Percentiles rank a stretch among this genome's conserved stretches.
These are phyloP conservation scores for Raffaelea ambrosiae DNA, from an alignment of 2,329 filamentous ascomycete species.

Conservation along the genomic window DNA sequence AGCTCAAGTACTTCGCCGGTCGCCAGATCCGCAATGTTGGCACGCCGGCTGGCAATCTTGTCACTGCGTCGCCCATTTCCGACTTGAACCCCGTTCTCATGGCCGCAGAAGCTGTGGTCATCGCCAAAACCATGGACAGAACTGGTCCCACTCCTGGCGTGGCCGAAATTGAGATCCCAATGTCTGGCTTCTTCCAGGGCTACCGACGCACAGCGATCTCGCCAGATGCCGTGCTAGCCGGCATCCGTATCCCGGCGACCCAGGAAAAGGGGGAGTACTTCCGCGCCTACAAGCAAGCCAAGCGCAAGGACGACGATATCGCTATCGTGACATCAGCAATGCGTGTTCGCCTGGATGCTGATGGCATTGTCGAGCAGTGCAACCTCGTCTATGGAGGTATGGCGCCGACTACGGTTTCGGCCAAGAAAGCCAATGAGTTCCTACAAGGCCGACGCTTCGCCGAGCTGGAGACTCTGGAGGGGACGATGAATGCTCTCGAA, in stretches of 20 bases:
- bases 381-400: slow-evolving; percentile 91
- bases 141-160: neutral
- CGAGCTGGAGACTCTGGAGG: slow-evolving; percentile 76
- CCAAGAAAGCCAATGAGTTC: slow-evolving; percentile 67
- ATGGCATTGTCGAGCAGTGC: slow-evolving; percentile 63
- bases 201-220: slow-evolving; percentile 80
- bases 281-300: slow-evolving; percentile 89
- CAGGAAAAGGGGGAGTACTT: slow-evolving; percentile 72
- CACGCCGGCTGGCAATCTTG: slow-evolving; percentile 88
- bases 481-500: slow-evolving; percentile 81
- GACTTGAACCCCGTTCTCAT: slow-evolving; percentile 93
- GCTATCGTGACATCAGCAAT: slow-evolving; percentile 90
- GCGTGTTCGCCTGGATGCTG: slow-evolving; percentile 57
- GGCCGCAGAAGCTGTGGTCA: slow-evolving; percentile 70
- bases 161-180: slow-evolving; percentile 70
- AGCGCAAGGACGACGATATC: slow-evolving; percentile 96
- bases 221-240: slow-evolving; percentile 73
- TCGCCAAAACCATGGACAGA: slow-evolving; percentile 67
- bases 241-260: slow-evolving; percentile 75
- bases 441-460: slow-evolving; percentile 72
- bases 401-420: slow-evolving; percentile 84
- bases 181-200: slow-evolving; percentile 85
- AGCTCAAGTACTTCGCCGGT: slow-evolving; percentile 90
- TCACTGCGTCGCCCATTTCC: slow-evolving; percentile 91
- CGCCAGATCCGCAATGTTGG: slow-evolving; percentile 96